Base-by-base conservation (phyloP, 2,329 filamentous ascomycete species). In the Penicillium janthinellum region DNA sequence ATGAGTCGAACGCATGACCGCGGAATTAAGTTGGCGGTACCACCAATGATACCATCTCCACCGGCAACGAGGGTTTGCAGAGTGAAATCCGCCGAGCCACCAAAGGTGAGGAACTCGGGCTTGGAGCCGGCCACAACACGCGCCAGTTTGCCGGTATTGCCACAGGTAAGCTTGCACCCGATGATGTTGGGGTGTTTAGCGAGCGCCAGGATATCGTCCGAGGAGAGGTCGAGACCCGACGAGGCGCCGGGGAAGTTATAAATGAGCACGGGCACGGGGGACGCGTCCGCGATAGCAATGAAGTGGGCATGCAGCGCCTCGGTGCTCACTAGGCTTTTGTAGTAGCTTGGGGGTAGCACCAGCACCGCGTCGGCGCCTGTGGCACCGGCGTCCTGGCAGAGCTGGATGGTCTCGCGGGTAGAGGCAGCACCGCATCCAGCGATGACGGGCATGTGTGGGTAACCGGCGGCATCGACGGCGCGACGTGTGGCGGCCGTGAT, bases 11-110 rank as follows among this genome's bases (percentile, higher is more conserved):
- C 89, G 71, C 91, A 93, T 6, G 90, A 82, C 80, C 93, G 92
- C 53, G 92, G 92, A 77, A 94, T 87, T 59, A 96, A 87, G 72
- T 96, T 96, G 62, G 91, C 92, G 44, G 90, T 88, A 20, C 92
- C 92, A 15, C 90, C 91, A 70, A 96, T 95, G 76, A 95, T 92
- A 35, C 92, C 91, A 57, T 86, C 89, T 45, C 91, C 91, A 50
- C 91, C 91, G 50, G 86, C 90, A 61, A 89, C 83, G 4, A 93
- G 83, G 0, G 91, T 94, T 78, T 94, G 92, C 31, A 91, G 82
- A 0, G 91, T 92, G 76, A 96, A 96, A 77, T 96, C 92, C 71
- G 90, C 91, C 75, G 95, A 91, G 65, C 91, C 92, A 48, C 91
- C 91, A 71, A 95, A 92, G 20, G 91, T 91, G 85, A 95, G 90